phyloP scores from a whole-genome alignment of 2,329 filamentous ascomycete species.

The Microdochium trichocladiopsis region DNA sequence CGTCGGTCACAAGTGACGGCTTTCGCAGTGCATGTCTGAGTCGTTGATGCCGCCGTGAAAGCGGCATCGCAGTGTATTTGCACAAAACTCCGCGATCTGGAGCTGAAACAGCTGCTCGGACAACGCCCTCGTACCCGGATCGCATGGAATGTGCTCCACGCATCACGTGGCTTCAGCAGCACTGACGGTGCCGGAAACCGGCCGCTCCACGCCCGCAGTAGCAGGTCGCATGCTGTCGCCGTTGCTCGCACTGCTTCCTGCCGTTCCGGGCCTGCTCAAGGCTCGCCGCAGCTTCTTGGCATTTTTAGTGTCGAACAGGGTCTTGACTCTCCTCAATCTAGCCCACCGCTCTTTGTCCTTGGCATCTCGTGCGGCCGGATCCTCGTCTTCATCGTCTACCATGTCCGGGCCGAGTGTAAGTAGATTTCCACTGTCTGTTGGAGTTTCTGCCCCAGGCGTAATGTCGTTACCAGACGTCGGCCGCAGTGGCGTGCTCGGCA shows the following conservation, averaged over 20 bases:
- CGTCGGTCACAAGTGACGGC: no score
- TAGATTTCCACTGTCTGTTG: slow-evolving; percentile 9
- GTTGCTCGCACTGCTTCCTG: slow-evolving; percentile 2
- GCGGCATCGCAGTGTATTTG: no score
- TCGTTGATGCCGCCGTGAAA: no score
- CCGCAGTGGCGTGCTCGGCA: slow-evolving; percentile 10
- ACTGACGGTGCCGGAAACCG: neutral
- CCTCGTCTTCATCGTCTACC: slow-evolving; percentile 25
- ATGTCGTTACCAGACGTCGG: slow-evolving; percentile 8
- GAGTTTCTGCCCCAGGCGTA: slow-evolving; percentile 1
- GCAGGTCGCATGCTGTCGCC: slow-evolving; percentile 11
- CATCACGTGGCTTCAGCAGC: neutral
- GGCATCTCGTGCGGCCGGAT: slow-evolving; percentile 37
- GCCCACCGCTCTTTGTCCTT: slow-evolving; percentile 71
- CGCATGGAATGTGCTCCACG: no score
- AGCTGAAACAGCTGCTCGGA: neutral
- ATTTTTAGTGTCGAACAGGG: slow-evolving; percentile 60
- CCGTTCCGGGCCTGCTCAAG: slow-evolving; percentile 33
- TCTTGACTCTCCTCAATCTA: slow-evolving; percentile 64
- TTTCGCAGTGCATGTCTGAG: no score
- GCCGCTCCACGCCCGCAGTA: slow-evolving; percentile 5
- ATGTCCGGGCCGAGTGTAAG: slow-evolving; percentile 11
- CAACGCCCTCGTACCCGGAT: neutral
- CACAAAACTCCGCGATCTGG: neutral
- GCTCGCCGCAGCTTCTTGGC: slow-evolving; percentile 42